Percentiles rank a stretch among this genome's conserved stretches.
Conservation (phyloP, 495 filamentous ascomycete genomes). For the Pyrenula massariospora region DNA sequence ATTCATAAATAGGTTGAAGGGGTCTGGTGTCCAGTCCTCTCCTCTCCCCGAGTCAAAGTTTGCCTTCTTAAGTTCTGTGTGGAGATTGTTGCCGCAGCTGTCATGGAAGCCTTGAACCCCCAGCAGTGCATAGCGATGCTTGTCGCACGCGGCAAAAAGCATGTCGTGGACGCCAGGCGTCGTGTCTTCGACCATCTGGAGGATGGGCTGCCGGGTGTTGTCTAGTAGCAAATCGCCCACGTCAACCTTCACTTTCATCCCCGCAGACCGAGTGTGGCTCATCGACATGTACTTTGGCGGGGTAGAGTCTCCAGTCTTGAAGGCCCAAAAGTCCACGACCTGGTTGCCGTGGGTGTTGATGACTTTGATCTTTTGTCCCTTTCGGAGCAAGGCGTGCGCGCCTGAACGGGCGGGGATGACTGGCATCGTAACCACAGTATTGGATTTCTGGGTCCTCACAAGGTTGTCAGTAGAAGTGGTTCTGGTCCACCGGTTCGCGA, state of each 20-base stretch:
- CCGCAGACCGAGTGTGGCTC: conserved; percentile 25
- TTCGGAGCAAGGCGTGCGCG: conserved; percentile 21
- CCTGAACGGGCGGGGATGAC: conserved; percentile 30
- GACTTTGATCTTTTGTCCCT: conserved; percentile 32
- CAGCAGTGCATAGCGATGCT: conserved; percentile 20
- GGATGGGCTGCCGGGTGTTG: conserved; percentile 22
- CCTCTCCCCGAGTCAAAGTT: conserved; percentile 1
- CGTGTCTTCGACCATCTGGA: conserved; percentile 26
- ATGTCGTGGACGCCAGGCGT: conserved; percentile 29
- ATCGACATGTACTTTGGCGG: conserved; percentile 23
- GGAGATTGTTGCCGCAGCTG: conserved; percentile 30
- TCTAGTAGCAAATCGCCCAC: conserved; percentile 20
- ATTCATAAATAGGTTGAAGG: conserved; percentile 38
- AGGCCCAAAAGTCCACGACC: conserved; percentile 39
- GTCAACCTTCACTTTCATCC: conserved; percentile 14
- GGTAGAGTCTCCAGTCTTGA: conserved; percentile 18
- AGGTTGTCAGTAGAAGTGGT: no score
- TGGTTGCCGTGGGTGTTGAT: conserved; percentile 40
- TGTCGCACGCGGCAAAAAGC: conserved; percentile 26
- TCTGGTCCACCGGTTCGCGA: no score
- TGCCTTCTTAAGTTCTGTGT: conserved; percentile 16
- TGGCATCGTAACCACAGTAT: conserved; percentile 3
- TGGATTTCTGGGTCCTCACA: no score
- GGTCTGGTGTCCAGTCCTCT: conserved; percentile 22
- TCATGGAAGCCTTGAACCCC: conserved; percentile 24